phyloP scores from a whole-genome alignment of 2,329 filamentous ascomycete genomes.

The Claviceps sp. region DNA sequence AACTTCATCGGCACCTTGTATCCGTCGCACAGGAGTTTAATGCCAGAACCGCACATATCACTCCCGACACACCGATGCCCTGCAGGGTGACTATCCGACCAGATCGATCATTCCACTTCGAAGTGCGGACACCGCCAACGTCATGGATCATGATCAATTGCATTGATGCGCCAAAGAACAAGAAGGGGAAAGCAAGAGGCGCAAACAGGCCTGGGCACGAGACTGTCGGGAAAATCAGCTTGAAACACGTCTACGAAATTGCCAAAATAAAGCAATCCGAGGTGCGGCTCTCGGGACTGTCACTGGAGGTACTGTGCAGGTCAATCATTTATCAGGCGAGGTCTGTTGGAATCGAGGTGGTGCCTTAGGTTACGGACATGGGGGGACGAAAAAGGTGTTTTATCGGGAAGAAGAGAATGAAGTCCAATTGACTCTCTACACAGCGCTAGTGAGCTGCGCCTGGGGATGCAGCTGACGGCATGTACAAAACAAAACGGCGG shows the following conservation, averaged over 20 bases:
- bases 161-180: constrained; percentile 56
- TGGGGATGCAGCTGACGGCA: background rate
- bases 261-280: constrained; percentile 88
- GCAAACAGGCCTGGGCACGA: constrained; percentile 64
- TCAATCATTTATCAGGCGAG: constrained; percentile 63
- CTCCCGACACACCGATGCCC: constrained; percentile 71
- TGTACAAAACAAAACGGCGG: background rate
- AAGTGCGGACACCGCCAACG: constrained; percentile 86
- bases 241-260: constrained; percentile 97
- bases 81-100: constrained; percentile 83
- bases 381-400: background rate
- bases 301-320: constrained; percentile 58
- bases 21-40: constrained; percentile 69
- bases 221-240: constrained; percentile 66
- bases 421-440: background rate
- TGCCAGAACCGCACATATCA: constrained; percentile 77
- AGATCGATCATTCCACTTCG: constrained; percentile 87
- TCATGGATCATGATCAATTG: constrained; percentile 79
- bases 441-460: background rate
- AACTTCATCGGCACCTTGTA: background rate
- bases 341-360: constrained; percentile 60
- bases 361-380: constrained; percentile 33
- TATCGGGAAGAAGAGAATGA: background rate
- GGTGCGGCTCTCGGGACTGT: constrained; percentile 56
- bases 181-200: constrained; percentile 67